Evolutionary conservation across 768 basidiomycete genomes (phyloP), one percentile per base, ranked within the genome.

Genomic region (Roridomyces roridus): DNA sequence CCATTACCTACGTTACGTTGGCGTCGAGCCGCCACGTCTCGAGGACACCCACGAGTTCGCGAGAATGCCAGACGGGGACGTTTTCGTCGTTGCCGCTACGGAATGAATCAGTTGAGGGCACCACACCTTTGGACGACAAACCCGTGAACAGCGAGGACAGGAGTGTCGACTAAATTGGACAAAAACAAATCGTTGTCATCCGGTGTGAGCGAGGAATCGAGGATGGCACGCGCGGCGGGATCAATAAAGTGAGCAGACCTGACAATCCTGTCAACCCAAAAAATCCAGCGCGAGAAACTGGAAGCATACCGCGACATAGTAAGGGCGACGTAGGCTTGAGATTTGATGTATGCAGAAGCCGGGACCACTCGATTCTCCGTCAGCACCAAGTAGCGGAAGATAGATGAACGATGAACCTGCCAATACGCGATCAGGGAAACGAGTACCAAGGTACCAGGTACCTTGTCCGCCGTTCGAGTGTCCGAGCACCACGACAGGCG

Each of bases 381-480:
- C 7, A 46, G 51, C 17, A 47, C 36, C 14, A 23, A n/a, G 6
- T 5, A 18, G 46, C 10, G 42, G 29, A 40, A 35, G 11, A 34
- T 8, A 15, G 23, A 23, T 45, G 35, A 54, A 53, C 23, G n/a
- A 63, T 73, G 46, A 57, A 87, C 88, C 84, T 47, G 82, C 88
- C 9, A 87, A 63, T 11, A 90, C 83, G 50, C 81, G 79, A 68
- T 96, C 93, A 1, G 95, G 94, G 70, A 83, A 90, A 59, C 89
- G 78, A 24, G 86, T 81, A 14, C 89, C 85, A 17, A 90, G 66
- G 69, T 93, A 87, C 91, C 92, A 94, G 2, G 87, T 79, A 0
- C 94, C 94, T 70, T 96, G 95, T 12, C 94, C 94, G 25, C 94
- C 94, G 69, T 97, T 97, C 3, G 94, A 96, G 68, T 97, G 94